Evolutionary conservation across 768 basidiomycete species (phyloP), one percentile per base, ranked within the genome.

Genomic region (Lactarius vividus): DNA sequence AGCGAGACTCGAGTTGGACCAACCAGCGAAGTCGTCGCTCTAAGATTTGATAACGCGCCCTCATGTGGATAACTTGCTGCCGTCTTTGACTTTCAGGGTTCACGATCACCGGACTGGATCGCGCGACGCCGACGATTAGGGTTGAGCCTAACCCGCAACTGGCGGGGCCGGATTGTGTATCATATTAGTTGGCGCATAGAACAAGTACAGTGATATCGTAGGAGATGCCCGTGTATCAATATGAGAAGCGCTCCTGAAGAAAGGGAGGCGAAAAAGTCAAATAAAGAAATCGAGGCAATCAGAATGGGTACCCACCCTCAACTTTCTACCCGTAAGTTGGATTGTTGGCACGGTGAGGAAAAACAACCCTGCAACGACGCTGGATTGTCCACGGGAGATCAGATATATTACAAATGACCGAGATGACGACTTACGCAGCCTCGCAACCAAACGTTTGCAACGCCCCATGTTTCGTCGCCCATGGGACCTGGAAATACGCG

Each of bases 401-500:
- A 15, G 42, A 52, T 39, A 16, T 39, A 37, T 40, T 10, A 18
- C 54, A 18, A 13, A 31, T 29, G 40, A 5, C 53, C 39, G 31
- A 52, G 59, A 55, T 16, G 11, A 64, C 40, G 2, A 79, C 83
- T 73, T 72, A 84, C 79, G 87, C 86, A 39, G 85, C 83, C 74
- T 88, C 87, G 53, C 79, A 78, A 7, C 87, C 86, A 70, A 87
- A 83, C 6, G 84, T 83, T 65, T 87, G 84, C 33, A 88, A 73
- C 5, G 86, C 84, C 18, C 87, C 87, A 64, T 84, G 72, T 69
- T 81, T 84, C 33, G 75, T 71, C 6, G 86, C 85, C 87, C 87
- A 88, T 5, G 84, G 84, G 3, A 88, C 80, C 72, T 88, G 86
- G 73, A 84, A 88, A 74, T 84, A 88, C 1, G 87, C 84, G 26